Evolutionary conservation across 2,329 filamentous ascomycete genomes (phyloP).

Genomic region (Nemania diffusa): DNA sequence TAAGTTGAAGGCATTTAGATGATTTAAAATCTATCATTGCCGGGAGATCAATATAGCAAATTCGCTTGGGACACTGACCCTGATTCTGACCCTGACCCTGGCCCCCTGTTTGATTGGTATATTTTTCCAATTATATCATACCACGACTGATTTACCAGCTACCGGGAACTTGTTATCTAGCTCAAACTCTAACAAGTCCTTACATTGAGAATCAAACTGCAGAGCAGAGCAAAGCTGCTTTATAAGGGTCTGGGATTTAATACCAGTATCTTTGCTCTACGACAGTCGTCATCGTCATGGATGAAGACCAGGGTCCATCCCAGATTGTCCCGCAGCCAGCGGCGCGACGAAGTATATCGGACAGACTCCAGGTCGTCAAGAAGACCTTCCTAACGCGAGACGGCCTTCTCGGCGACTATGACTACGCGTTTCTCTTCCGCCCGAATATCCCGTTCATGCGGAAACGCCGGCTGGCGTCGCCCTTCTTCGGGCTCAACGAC

Average conservation of each 20-base stretch:
- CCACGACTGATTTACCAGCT: background rate
- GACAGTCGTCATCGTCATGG: constrained; percentile 54
- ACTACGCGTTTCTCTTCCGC: constrained; percentile 89
- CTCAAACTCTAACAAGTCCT: background rate
- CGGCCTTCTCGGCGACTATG: constrained; percentile 85
- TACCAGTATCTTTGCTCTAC: background rate
- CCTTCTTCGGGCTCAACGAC: constrained; percentile 87
- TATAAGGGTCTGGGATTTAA: background rate
- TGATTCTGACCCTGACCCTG: no score
- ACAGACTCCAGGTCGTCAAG: constrained; percentile 48
- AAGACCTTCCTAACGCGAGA: constrained; percentile 67
- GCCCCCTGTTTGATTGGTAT: background rate
- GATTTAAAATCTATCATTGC: no score
- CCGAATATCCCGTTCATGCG: constrained; percentile 86
- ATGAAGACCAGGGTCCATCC: constrained; percentile 65
- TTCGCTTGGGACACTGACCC: background rate
- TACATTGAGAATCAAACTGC: background rate
- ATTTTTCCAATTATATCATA: background rate
- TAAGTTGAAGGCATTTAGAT: background rate
- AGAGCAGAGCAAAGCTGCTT: no score
- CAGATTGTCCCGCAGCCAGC: constrained; percentile 57
- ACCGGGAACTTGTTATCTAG: background rate
- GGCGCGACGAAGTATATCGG: constrained; percentile 49
- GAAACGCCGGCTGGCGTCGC: constrained; percentile 66
- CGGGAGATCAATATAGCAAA: background rate